phyloP scores from a whole-genome alignment of 495 filamentous ascomycete genomes.

The Amniculicola lignicola region DNA sequence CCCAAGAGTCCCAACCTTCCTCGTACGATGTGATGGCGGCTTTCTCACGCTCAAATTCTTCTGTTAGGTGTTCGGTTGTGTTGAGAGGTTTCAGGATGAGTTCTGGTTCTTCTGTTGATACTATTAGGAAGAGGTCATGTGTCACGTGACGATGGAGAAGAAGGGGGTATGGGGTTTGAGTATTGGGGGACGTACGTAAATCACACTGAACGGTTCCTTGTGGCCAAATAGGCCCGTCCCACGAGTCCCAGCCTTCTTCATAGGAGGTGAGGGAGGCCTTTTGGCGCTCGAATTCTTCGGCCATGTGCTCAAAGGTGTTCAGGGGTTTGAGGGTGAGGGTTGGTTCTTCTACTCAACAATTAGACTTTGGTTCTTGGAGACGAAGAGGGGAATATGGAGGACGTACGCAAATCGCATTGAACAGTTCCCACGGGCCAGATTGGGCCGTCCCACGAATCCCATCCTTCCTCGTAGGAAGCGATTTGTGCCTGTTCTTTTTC shows the following conservation, averaged over 20 bases:
- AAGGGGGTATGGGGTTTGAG: too few species aligned
- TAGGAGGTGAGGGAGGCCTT: conserved; percentile 8
- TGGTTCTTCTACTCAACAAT: too few species aligned
- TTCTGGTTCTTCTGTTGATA: background rate
- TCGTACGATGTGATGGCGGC: conserved; percentile 14
- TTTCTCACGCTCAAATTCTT: conserved; percentile 14
- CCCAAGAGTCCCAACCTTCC: conserved; percentile 15
- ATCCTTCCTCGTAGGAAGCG: conserved; percentile 10
- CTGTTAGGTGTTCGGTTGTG: background rate
- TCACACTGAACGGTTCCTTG: conserved; percentile 3
- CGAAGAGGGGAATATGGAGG: background rate
- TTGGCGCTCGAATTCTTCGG: background rate
- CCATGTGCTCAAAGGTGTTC: background rate
- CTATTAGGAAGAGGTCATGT: too few species aligned
- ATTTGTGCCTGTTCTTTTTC: conserved; percentile 1
- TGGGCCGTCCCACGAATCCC: conserved; percentile 5
- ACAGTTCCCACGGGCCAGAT: conserved; percentile 5
- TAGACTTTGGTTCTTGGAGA: too few species aligned
- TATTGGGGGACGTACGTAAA: too few species aligned
- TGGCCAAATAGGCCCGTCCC: conserved; percentile 16
- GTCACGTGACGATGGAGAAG: too few species aligned
- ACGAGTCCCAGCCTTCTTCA: conserved; percentile 16
- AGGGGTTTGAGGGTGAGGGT: background rate
- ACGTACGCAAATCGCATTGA: conserved; percentile 3
- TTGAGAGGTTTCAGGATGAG: background rate